Evolutionary conservation across 192 early-diverging fungal genomes (phyloP).

Genomic region (Chytriomyces sp.): DNA sequence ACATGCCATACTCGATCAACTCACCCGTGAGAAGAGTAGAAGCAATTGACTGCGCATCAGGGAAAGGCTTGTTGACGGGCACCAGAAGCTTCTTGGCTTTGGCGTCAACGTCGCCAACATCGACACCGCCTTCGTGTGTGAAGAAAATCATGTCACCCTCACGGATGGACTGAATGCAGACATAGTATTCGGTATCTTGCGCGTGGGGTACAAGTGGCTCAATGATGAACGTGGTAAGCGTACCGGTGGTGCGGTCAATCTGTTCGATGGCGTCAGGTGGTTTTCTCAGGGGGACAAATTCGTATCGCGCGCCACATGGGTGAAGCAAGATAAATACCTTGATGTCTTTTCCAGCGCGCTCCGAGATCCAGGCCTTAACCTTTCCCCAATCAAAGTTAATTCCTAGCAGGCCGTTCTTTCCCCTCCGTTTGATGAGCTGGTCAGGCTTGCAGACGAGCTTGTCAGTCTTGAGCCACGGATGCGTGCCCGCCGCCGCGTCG

Average conservation of each 20-base stretch:
- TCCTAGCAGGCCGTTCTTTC: conserved; percentile 92
- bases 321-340: conserved; percentile 51
- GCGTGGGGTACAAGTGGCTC: conserved; percentile 95
- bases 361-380: conserved; percentile 87
- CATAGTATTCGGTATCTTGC: conserved; percentile 91
- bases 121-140: conserved; percentile 98
- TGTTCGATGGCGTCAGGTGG: conserved; percentile 25
- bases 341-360: conserved; percentile 84
- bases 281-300: neutral
- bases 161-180: conserved; percentile 94
- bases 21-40: conserved; percentile 62
- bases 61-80: conserved; percentile 77
- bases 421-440: conserved; percentile 96
- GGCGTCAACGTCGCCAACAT: conserved; percentile 97
- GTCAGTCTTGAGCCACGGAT: conserved; percentile 82
- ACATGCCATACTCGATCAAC: neutral
- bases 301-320: neutral
- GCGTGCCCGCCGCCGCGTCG: conserved; percentile 67
- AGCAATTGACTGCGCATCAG: conserved; percentile 67
- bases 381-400: conserved; percentile 89
- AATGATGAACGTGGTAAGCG: conserved; percentile 92
- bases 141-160: conserved; percentile 96
- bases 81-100: conserved; percentile 89
- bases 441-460: conserved; percentile 98
- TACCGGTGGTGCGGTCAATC: conserved; percentile 82